Percentiles rank a stretch among this genome's conserved stretches.
Evolutionary conservation across 1,139 yeast species (phyloP).

Genomic region (Eremothecium coryli): DNA sequence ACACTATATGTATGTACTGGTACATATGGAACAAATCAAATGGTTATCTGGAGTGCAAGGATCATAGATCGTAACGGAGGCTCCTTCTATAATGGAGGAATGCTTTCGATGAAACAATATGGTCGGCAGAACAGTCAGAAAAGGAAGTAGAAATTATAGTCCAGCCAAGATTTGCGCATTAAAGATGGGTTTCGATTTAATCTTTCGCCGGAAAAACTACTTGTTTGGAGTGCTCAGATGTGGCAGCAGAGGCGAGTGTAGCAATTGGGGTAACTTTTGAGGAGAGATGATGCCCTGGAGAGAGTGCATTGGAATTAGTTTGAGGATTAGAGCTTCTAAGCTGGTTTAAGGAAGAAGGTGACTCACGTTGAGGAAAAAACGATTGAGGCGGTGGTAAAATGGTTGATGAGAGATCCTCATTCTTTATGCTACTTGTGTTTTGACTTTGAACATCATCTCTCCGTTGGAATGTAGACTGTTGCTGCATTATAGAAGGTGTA

Average conservation of each 20-base stretch:
- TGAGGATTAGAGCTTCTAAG: too few relatives aligned
- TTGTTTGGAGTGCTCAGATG: slow-evolving; percentile 1
- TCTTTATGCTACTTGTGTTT: background rate
- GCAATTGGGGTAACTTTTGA: slow-evolving; percentile 2
- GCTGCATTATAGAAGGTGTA: background rate
- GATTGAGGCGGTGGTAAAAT: slow-evolving; percentile 4
- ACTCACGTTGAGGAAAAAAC: background rate
- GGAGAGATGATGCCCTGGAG: background rate
- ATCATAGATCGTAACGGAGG: too few relatives aligned
- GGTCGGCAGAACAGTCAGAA: too few relatives aligned
- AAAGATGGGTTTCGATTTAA: too few relatives aligned
- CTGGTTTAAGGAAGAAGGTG: background rate
- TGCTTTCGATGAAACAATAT: too few relatives aligned
- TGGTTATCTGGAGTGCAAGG: too few relatives aligned
- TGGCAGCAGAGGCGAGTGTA: slow-evolving; percentile 4
- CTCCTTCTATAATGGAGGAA: too few relatives aligned
- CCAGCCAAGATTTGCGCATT: too few relatives aligned
- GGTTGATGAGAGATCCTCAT: background rate
- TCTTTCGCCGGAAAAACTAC: too few relatives aligned
- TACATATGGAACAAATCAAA: too few relatives aligned
- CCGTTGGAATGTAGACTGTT: background rate
- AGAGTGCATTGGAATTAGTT: background rate
- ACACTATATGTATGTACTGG: too few relatives aligned
- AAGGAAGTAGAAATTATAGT: too few relatives aligned
- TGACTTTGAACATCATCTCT: slow-evolving; percentile 1